phyloP scores from a whole-genome alignment of 2,329 filamentous ascomycete species.

The Paecilomyces sp. region DNA sequence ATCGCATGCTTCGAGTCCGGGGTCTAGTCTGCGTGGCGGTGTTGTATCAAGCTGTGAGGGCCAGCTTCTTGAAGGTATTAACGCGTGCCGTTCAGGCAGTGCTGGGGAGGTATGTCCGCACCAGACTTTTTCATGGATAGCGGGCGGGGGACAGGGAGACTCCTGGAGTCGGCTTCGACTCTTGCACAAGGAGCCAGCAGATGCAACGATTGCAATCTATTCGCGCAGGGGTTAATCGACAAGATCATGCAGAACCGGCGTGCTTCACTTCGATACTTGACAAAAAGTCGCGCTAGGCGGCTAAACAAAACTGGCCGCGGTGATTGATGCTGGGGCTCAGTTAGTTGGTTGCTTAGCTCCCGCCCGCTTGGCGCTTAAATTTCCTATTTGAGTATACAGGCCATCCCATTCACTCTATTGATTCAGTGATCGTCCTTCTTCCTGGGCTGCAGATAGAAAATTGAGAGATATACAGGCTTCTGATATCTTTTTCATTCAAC shows the following conservation, averaged over 20 bases:
- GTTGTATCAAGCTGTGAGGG: background rate
- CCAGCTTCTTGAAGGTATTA: background rate
- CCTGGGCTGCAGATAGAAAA: too few species aligned
- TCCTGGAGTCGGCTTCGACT: background rate
- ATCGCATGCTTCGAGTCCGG: conserved; percentile 55
- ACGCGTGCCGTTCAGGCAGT: background rate
- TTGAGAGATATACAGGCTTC: too few species aligned
- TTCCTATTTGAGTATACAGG: too few species aligned
- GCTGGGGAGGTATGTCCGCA: background rate
- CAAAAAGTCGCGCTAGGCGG: background rate
- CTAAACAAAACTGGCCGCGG: background rate
- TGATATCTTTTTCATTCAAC: too few species aligned
- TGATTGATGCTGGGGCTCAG: too few species aligned
- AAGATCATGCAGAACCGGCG: background rate
- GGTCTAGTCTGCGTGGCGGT: background rate
- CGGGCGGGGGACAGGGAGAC: background rate
- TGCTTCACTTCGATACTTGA: background rate
- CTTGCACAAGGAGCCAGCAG: background rate
- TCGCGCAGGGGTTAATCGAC: background rate
- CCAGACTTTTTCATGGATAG: background rate
- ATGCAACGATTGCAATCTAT: background rate
- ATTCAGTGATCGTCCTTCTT: too few species aligned
- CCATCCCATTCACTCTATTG: too few species aligned
- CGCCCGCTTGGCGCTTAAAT: too few species aligned
- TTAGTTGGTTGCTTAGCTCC: too few species aligned